These are phyloP conservation scores for Nicotiana noctiflora DNA, from an alignment of 257 asterid genomes.

Conservation along the genomic window DNA sequence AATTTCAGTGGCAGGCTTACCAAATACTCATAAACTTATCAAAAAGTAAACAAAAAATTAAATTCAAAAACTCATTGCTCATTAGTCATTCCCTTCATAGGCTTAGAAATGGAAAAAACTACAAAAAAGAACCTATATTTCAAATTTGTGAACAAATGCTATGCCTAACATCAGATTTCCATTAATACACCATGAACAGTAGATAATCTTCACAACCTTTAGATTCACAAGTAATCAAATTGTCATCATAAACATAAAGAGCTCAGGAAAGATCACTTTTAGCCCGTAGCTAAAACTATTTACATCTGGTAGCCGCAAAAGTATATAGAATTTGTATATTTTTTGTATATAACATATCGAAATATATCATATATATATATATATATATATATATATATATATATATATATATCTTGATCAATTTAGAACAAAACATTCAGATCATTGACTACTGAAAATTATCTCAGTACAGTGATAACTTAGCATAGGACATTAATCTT, in stretches of 20 bases:
- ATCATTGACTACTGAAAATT: neutral
- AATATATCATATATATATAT: too few relatives aligned
- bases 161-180: neutral
- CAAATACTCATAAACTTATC: neutral
- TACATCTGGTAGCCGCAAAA: too few relatives aligned
- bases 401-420: neutral
- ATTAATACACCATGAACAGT: neutral
- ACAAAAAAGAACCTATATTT: neutral
- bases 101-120: neutral
- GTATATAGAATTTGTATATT: too few relatives aligned
- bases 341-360: too few relatives aligned
- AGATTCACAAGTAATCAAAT: neutral
- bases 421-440: neutral
- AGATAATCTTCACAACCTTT: neutral
- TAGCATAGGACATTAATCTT: neutral
- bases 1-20: neutral
- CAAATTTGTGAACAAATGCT: neutral
- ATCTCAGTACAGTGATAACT: neutral
- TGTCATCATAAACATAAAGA: neutral
- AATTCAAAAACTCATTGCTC: neutral
- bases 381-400: too few relatives aligned
- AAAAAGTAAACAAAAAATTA: neutral
- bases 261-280: neutral
- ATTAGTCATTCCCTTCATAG: neutral
- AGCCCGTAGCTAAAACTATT: too few relatives aligned